Evolutionary conservation across 257 asterid species (phyloP), one percentile per base, ranked within the genome.

Genomic region (Paraleonurus japonicus): DNA sequence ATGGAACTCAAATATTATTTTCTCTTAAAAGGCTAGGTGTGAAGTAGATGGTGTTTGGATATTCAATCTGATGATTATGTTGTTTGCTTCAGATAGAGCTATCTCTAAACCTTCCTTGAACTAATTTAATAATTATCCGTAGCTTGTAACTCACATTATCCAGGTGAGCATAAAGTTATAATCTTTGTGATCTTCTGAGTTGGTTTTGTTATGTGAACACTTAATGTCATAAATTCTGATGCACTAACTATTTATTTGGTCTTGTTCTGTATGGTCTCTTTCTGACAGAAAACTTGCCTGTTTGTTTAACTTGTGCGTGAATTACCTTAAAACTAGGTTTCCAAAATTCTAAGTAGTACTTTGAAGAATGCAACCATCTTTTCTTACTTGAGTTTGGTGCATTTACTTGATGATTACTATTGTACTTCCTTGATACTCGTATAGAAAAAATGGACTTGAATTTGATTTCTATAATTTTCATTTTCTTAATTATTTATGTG

Each of bases 401-500:
- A 19, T 47, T 70, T 39, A 48, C 33, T 58, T 72, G 65, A 47
- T 67, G 53, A 22, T 57, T 70, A 41, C 57, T 48, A 5, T 26
- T 27, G 37, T 20, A 30, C 28, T 45, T 47, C 47, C 58, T 58
- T 23, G 7, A 26, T 28, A 15, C 39, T 43, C 24, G 39, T 15
- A 33, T 9, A 53, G 45, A 37, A 55, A 26, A 39, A 6, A 59
- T 30, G 37, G 12, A 48, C 7, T 16, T 72, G 65, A 9, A 62
- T 55, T 53, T 70, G 27, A 27, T 72, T 50, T 65, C 19, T 24
- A 45, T 30, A 50, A 54, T 43, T 50, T 45, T 69, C 30, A 15
- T 67, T 63, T 58, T 61, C 41, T 64, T 55, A 23, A 51, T 75
- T 37, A 10, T 53, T 53, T 61, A 59, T 60, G 20, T 30, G 39